phyloP scores from a whole-genome alignment of 495 filamentous ascomycete genomes.

The Xylaria intraflava region DNA sequence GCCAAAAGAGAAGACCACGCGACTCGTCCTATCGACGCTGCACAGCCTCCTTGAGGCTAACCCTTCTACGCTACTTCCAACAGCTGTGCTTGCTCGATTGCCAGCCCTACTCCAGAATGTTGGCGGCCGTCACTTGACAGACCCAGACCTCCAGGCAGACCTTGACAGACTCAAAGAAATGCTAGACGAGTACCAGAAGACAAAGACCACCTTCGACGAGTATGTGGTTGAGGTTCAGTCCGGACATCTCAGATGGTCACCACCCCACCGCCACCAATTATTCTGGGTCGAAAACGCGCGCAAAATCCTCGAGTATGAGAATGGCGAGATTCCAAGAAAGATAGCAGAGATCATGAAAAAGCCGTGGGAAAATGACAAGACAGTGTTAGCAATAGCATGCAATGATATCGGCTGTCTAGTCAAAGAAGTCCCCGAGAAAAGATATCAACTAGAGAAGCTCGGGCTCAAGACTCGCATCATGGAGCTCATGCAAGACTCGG shows the following conservation, averaged over 20 bases:
- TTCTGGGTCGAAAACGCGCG: constrained; percentile 98
- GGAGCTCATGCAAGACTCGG: constrained; percentile 87
- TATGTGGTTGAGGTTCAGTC: constrained; percentile 85
- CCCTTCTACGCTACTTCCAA: constrained; percentile 68
- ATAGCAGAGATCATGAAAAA: constrained; percentile 82
- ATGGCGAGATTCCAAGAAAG: constrained; percentile 71
- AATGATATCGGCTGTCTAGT: constrained; percentile 89
- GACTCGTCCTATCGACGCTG: constrained; percentile 81
- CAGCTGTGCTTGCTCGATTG: constrained; percentile 73
- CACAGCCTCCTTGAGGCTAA: constrained; percentile 78
- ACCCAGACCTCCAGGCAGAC: constrained; percentile 85
- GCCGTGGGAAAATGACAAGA: constrained; percentile 87
- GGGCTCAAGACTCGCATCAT: constrained; percentile 88
- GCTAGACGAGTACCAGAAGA: constrained; percentile 88
- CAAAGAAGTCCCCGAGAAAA: constrained; percentile 81
- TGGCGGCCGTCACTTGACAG: constrained; percentile 73
- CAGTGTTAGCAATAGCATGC: constrained; percentile 90
- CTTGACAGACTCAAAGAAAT: constrained; percentile 66
- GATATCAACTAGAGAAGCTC: constrained; percentile 75
- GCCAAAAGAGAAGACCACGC: constrained; percentile 95
- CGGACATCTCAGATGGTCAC: constrained; percentile 90
- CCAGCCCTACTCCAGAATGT: constrained; percentile 77
- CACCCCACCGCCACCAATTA: constrained; percentile 78
- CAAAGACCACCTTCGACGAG: constrained; percentile 94
- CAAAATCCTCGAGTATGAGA: constrained; percentile 77